These are phyloP conservation scores for Nymphaea thermarum DNA, from an alignment of 164 flowering plant species.

Conservation along the genomic window DNA sequence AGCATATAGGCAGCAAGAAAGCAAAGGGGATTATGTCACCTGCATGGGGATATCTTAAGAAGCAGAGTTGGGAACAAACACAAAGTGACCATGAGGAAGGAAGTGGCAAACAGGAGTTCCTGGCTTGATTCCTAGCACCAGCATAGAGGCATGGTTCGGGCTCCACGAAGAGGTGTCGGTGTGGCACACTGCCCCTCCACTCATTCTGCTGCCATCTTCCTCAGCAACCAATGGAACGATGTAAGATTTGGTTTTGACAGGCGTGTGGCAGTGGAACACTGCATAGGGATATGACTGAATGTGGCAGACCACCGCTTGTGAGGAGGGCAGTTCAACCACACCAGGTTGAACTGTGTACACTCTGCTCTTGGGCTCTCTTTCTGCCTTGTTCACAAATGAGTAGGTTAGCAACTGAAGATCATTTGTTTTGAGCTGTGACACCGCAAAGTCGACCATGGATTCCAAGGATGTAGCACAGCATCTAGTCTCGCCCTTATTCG, in stretches of 20 bases:
- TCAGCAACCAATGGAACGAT: not conserved
- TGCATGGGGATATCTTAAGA: too few relatives aligned
- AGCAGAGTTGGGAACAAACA: not conserved
- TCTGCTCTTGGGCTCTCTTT: too few relatives aligned
- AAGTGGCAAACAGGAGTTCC: not conserved
- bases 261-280: not conserved
- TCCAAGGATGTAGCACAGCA: too few relatives aligned
- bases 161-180: not conserved
- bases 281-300: not conserved
- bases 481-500: too few relatives aligned
- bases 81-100: not conserved
- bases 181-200: not conserved
- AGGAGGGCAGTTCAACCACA: not conserved
- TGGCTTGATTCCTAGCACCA: not conserved
- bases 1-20: too few relatives aligned
- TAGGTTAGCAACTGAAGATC: too few relatives aligned
- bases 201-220: not conserved
- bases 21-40: too few relatives aligned
- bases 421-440: too few relatives aligned
- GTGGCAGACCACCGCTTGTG: not conserved
- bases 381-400: too few relatives aligned
- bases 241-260: not conserved
- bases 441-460: too few relatives aligned
- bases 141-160: not conserved
- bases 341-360: not conserved